Evolutionary conservation across 2,329 filamentous ascomycete species (phyloP).

Genomic region (Coniella vitis): DNA sequence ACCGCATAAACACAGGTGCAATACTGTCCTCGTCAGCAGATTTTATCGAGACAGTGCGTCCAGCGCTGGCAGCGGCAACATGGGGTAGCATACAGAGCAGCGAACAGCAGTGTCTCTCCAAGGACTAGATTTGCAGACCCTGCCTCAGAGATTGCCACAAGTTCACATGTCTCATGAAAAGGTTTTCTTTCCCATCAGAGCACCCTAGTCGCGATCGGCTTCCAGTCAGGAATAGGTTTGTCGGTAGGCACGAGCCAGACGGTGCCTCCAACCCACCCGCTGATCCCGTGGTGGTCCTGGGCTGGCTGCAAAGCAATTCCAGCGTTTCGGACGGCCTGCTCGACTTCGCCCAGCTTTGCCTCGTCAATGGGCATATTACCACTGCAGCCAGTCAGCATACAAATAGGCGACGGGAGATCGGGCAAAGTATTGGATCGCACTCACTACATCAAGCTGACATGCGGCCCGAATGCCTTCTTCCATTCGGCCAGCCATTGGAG

Average conservation of each 20-base stretch:
- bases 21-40: too few species aligned
- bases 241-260: conserved; percentile 28
- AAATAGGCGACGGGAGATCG: too few species aligned
- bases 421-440: conserved; percentile 11
- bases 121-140: too few species aligned
- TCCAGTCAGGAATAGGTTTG: conserved; percentile 24
- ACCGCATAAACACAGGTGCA: too few species aligned
- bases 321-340: conserved; percentile 19
- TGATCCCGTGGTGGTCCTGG: background rate
- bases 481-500: conserved; percentile 23
- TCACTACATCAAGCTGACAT: conserved; percentile 29
- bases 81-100: too few species aligned
- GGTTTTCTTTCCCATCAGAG: conserved; percentile 7
- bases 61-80: too few species aligned
- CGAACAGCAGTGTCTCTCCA: too few species aligned
- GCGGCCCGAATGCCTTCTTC: conserved; percentile 23
- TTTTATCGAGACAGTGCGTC: too few species aligned
- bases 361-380: conserved; percentile 22
- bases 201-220: conserved; percentile 24
- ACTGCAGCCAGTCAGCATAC: conserved; percentile 15
- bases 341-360: conserved; percentile 18
- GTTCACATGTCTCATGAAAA: background rate
- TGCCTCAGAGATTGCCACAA: background rate
- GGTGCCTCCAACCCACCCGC: conserved; percentile 24
- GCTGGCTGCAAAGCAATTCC: conserved; percentile 16